Conservation (phyloP, 495 filamentous ascomycete species). For the Clohesyomyces aquaticus region DNA sequence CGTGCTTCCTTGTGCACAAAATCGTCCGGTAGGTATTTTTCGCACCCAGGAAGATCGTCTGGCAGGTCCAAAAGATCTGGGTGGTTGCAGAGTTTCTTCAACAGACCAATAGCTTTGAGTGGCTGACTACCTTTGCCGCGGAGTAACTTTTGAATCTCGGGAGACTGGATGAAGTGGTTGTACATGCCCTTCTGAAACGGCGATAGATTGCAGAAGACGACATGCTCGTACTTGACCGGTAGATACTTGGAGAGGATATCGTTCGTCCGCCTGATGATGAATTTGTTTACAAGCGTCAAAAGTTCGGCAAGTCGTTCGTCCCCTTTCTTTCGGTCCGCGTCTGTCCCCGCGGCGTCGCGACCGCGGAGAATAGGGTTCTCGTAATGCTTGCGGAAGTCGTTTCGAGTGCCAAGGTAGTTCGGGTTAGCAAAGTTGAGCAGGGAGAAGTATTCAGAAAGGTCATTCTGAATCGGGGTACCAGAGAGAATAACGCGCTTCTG, state of each 20-base stretch:
- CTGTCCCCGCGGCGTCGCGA: conserved; percentile 86
- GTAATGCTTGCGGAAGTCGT: conserved; percentile 93
- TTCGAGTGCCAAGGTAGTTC: conserved; percentile 81
- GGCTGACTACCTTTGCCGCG: conserved; percentile 95
- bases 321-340: conserved; percentile 79
- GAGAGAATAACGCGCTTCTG: conserved; percentile 91
- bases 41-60: conserved; percentile 84
- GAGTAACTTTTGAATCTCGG: conserved; percentile 89
- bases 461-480: conserved; percentile 97
- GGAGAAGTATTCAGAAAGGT: conserved; percentile 95
- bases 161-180: conserved; percentile 94
- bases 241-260: conserved; percentile 98
- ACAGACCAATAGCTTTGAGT: conserved; percentile 90
- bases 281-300: conserved; percentile 87
- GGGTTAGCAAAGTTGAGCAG: conserved; percentile 97
- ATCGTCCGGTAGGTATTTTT: conserved; percentile 81
- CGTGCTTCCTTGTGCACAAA: conserved; percentile 85
- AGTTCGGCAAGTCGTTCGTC: conserved; percentile 84
- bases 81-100: conserved; percentile 99
- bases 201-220: conserved; percentile 97
- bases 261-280: conserved; percentile 98
- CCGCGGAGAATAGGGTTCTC: conserved; percentile 92
- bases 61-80: conserved; percentile 88
- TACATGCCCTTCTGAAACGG: conserved; percentile 92
- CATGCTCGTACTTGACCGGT: conserved; percentile 98